Evolutionary conservation across 2,329 filamentous ascomycete genomes (phyloP).

Genomic region (Penicillium sp.): DNA sequence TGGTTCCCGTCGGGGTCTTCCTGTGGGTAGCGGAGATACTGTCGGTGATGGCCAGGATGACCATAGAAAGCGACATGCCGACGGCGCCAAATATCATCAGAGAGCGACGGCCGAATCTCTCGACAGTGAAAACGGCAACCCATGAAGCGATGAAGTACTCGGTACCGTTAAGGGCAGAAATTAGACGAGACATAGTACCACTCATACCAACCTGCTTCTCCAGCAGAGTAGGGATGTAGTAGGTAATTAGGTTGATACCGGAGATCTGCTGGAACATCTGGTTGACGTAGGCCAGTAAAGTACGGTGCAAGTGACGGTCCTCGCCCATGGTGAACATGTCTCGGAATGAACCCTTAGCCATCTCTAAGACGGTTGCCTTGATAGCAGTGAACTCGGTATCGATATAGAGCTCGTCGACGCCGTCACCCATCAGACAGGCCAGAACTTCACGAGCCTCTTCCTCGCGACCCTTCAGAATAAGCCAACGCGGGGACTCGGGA

Average conservation of each 20-base stretch:
- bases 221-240: constrained; percentile 39
- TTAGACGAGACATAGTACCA: constrained; percentile 37
- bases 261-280: constrained; percentile 48
- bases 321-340: constrained; percentile 56
- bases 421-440: constrained; percentile 44
- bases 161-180: constrained; percentile 48
- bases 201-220: constrained; percentile 35
- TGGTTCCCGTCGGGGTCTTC: constrained; percentile 5
- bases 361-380: constrained; percentile 51
- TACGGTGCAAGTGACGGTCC: constrained; percentile 51
- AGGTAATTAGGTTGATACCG: constrained; percentile 39
- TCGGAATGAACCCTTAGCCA: constrained; percentile 47
- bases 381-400: constrained; percentile 48
- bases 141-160: constrained; percentile 48
- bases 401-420: constrained; percentile 44
- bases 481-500: constrained; percentile 56
- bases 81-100: constrained; percentile 65
- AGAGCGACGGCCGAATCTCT: constrained; percentile 52
- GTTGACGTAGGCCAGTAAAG: constrained; percentile 50
- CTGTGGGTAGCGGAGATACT: constrained; percentile 16
- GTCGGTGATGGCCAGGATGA: constrained; percentile 30
- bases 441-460: constrained; percentile 49
- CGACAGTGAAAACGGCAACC: constrained; percentile 46
- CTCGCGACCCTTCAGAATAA: constrained; percentile 53
- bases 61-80: constrained; percentile 60